Conservation (phyloP, 176 grass and related monocot genomes). For the Calamus simplicifolius region DNA sequence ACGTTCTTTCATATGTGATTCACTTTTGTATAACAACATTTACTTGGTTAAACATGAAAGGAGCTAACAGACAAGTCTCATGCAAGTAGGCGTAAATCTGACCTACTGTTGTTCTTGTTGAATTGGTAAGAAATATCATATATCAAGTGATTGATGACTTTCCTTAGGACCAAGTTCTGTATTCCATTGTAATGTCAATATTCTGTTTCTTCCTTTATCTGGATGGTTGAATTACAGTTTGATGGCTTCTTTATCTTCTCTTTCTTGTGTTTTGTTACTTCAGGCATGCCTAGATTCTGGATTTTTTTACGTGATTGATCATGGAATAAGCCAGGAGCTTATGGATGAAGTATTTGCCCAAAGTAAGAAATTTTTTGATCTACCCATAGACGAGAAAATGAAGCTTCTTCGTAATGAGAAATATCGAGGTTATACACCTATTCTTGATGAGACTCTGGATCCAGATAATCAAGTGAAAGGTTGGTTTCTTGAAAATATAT, state of each 20-base stretch:
- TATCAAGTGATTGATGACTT: no score
- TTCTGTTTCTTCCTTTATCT: not conserved
- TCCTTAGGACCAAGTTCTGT: no score
- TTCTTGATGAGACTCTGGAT: slow-evolving; percentile 79
- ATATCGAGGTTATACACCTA: slow-evolving; percentile 78
- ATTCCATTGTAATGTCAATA: no score
- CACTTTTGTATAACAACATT: no score
- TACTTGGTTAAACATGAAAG: no score
- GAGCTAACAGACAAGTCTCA: no score
- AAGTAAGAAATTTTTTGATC: slow-evolving; percentile 85
- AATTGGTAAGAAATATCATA: no score
- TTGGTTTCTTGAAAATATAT: slow-evolving; percentile 8
- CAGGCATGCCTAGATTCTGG: slow-evolving; percentile 94
- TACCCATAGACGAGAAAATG: slow-evolving; percentile 73
- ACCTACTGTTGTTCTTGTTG: no score
- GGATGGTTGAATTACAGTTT: not conserved
- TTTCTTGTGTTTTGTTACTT: slow-evolving; percentile 1
- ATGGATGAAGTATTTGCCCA: slow-evolving; percentile 79
- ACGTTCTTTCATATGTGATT: no score
- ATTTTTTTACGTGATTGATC: slow-evolving; percentile 90
- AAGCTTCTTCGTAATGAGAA: slow-evolving; percentile 72
- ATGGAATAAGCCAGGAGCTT: slow-evolving; percentile 78
- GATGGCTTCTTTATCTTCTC: not conserved
- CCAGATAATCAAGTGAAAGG: slow-evolving; percentile 86
- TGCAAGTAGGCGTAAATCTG: no score